phyloP scores from a whole-genome alignment of 2,329 filamentous ascomycete species.

The Thielaviopsis punctulata region DNA sequence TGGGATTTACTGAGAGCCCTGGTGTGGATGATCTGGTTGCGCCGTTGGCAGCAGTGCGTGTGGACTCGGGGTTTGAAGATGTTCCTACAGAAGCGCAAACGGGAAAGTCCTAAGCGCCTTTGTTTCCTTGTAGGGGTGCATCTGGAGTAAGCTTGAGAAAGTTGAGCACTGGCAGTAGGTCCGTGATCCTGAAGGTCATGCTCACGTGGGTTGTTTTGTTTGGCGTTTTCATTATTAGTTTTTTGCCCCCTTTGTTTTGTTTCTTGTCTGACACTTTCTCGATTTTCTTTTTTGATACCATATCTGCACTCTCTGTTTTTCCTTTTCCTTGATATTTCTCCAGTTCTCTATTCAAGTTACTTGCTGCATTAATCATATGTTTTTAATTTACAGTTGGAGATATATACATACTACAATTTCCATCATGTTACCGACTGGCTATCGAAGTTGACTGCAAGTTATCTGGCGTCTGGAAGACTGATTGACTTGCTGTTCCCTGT shows the following conservation, averaged over 20 bases:
- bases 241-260: too few species aligned
- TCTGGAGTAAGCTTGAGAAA: background rate
- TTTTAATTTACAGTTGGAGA: background rate
- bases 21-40: slow-evolving; percentile 26
- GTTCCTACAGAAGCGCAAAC: background rate
- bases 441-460: too few species aligned
- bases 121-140: background rate
- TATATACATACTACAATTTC: too few species aligned
- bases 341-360: too few species aligned
- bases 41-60: slow-evolving; percentile 2
- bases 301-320: background rate
- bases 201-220: background rate
- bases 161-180: background rate
- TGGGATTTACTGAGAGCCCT: background rate
- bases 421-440: too few species aligned
- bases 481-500: too few species aligned
- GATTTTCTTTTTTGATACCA: too few species aligned
- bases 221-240: too few species aligned
- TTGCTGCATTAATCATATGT: background rate
- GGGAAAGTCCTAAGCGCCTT: background rate
- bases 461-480: too few species aligned
- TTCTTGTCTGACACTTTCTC: background rate
- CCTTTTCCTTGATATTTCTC: too few species aligned
- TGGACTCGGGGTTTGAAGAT: slow-evolving; percentile 8
- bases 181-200: background rate